A percentile compares a stretch with the other conserved stretches of the same genome.
Conservation (phyloP, 2,329 filamentous ascomycete genomes). For the Incumbomyces delicatus region DNA sequence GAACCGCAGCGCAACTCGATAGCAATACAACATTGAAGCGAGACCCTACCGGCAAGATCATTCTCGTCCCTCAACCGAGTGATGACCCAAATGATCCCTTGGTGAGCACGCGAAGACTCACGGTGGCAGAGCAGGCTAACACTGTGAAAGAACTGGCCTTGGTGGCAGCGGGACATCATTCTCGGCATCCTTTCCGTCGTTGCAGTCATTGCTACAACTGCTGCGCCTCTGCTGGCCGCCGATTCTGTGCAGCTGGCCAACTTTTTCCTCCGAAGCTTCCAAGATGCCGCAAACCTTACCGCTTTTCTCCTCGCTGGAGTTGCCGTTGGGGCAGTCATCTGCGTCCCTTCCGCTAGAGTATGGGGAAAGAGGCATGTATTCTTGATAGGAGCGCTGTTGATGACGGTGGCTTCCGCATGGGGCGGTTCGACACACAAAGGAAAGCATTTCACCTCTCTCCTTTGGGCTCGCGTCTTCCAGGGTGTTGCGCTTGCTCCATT, state of each 20-base stretch:
- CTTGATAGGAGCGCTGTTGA: conserved; percentile 62
- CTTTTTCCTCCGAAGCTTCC: conserved; percentile 57
- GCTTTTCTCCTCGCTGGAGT: conserved; percentile 81
- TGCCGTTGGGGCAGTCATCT: conserved; percentile 70
- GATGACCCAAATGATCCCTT: conserved; percentile 86
- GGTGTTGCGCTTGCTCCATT: conserved; percentile 81
- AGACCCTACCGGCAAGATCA: conserved; percentile 61
- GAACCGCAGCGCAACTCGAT: conserved; percentile 14
- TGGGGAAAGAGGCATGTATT: conserved; percentile 92
- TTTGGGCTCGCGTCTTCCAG: conserved; percentile 74
- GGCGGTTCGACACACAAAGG: conserved; percentile 52
- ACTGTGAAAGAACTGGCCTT: conserved; percentile 60
- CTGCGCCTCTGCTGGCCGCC: conserved; percentile 78
- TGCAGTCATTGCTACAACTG: conserved; percentile 71
- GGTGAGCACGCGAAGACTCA: conserved; percentile 36
- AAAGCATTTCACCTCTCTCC: conserved; percentile 58
- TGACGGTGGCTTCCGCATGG: conserved; percentile 69
- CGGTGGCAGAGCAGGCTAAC: conserved; percentile 11
- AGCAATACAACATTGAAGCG: conserved; percentile 53
- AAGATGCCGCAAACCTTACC: conserved; percentile 70
- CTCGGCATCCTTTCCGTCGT: conserved; percentile 67
- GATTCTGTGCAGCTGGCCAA: conserved; percentile 71
- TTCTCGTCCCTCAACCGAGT: conserved; percentile 82
- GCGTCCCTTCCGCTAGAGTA: conserved; percentile 76
- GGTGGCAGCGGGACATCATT: conserved; percentile 76